These are phyloP conservation scores for Aspergillus pseudonomiae DNA, from an alignment of 2,329 filamentous ascomycete species.

Conservation along the genomic window DNA sequence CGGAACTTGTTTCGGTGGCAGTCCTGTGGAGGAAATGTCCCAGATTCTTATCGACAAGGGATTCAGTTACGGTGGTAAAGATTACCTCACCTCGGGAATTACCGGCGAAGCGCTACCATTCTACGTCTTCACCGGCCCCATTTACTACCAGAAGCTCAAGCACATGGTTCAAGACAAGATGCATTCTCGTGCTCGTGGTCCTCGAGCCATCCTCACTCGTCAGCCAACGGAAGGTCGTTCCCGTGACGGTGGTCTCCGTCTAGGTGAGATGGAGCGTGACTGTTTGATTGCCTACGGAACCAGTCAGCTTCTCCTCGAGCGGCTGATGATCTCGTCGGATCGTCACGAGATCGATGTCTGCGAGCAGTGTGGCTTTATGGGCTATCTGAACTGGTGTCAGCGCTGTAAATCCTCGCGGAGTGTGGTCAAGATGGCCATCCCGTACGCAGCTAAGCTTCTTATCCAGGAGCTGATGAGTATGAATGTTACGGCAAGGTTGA, in stretches of 20 bases:
- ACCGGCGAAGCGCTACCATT: conserved; percentile 92
- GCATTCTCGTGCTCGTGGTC: conserved; percentile 91
- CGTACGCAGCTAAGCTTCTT: conserved; percentile 93
- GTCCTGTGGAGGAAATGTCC: conserved; percentile 86
- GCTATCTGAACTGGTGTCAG: conserved; percentile 92
- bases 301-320: conserved; percentile 85
- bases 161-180: conserved; percentile 99
- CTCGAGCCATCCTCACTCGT: conserved; percentile 85
- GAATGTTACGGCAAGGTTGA: conserved; percentile 94
- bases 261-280: conserved; percentile 99
- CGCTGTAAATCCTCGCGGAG: conserved; percentile 83
- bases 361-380: conserved; percentile 91
- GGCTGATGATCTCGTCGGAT: conserved; percentile 92
- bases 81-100: conserved; percentile 92
- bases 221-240: conserved; percentile 97
- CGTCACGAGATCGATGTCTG: conserved; percentile 91
- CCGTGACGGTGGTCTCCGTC: conserved; percentile 83
- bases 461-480: conserved; percentile 97
- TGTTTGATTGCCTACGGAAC: conserved; percentile 97
- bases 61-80: conserved; percentile 96
- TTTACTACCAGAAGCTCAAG: conserved; percentile 99
- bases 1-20: conserved; percentile 83
- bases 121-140: conserved; percentile 97
- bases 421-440: conserved; percentile 92
- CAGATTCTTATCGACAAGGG: conserved; percentile 81